A percentile compares a stretch with the other conserved stretches of the same genome.
phyloP scores from a whole-genome alignment of 805 yeast species.

The Ogataea ganodermae region DNA sequence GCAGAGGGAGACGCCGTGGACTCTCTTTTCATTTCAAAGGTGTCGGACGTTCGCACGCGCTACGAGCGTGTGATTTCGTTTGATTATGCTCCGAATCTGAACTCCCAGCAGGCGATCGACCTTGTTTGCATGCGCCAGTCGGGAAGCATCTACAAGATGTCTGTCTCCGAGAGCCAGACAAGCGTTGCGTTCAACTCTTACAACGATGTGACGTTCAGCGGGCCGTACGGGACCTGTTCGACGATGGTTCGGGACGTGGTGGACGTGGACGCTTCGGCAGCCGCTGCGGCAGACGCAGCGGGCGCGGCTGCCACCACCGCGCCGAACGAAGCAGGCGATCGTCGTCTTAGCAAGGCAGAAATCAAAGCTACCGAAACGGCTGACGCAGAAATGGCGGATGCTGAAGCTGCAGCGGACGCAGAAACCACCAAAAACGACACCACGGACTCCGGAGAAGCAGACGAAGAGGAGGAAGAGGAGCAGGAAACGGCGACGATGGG shows the following conservation, averaged over 20 bases:
- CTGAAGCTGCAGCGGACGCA: neutral
- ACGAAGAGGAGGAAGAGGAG: slow-evolving; percentile 8
- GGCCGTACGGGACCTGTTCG: slow-evolving; percentile 55
- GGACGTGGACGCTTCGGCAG: slow-evolving; percentile 9
- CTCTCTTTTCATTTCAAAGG: slow-evolving; percentile 71
- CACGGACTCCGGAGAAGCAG: neutral
- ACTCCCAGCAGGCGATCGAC: slow-evolving; percentile 55
- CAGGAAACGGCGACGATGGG: slow-evolving; percentile 14
- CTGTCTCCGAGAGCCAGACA: slow-evolving; percentile 65
- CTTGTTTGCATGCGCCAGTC: slow-evolving; percentile 88
- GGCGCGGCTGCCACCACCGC: neutral
- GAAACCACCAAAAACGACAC: neutral
- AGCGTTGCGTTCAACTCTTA: slow-evolving; percentile 65
- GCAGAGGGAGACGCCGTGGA: slow-evolving; percentile 40
- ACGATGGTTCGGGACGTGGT: slow-evolving; percentile 40
- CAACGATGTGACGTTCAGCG: slow-evolving; percentile 64
- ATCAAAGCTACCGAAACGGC: neutral
- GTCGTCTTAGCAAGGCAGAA: neutral
- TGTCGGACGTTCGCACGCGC: slow-evolving; percentile 71
- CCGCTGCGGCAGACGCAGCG: neutral
- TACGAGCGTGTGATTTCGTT: slow-evolving; percentile 82
- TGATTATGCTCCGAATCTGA: slow-evolving; percentile 68
- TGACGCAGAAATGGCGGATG: neutral
- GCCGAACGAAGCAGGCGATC: neutral
- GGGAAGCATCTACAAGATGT: slow-evolving; percentile 83